These are phyloP conservation scores for Tetrahymena elliotti DNA, from an alignment of 73 alveolate species.

Conservation along the genomic window DNA sequence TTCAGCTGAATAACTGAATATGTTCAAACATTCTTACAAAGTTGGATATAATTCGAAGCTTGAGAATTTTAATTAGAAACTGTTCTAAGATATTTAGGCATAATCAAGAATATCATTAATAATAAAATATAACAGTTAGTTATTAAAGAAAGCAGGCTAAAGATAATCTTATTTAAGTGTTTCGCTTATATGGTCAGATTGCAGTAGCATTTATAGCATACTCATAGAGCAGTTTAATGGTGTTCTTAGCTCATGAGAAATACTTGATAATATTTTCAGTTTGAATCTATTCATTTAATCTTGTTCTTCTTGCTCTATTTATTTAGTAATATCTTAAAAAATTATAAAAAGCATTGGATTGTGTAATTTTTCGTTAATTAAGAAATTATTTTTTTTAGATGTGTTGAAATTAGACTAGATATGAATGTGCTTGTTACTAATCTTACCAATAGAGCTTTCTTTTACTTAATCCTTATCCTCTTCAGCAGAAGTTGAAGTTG, in stretches of 20 bases:
- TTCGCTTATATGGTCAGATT: background rate
- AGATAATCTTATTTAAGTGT: background rate
- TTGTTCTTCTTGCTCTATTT: background rate
- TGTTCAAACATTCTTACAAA: background rate
- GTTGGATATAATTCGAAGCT: background rate
- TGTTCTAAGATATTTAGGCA: background rate
- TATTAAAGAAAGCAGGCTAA: slow-evolving; percentile 14
- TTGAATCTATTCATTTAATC: background rate
- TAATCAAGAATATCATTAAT: slow-evolving; percentile 34
- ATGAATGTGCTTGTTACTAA: background rate
- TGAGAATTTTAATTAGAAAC: background rate
- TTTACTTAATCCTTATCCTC: background rate
- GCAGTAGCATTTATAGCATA: background rate
- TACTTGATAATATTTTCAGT: background rate
- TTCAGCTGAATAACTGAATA: background rate
- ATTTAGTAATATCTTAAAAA: background rate
- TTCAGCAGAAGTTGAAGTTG: background rate
- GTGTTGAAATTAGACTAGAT: background rate
- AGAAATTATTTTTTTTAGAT: background rate
- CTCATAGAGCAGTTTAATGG: slow-evolving; percentile 29
- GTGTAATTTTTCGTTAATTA: background rate
- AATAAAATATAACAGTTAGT: slow-evolving; percentile 5
- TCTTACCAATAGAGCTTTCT: background rate
- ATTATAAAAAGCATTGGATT: background rate
- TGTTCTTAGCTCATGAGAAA: slow-evolving; percentile 41